phyloP scores from a whole-genome alignment of 2,329 filamentous ascomycete species.

The Hypoxylon sp. region DNA sequence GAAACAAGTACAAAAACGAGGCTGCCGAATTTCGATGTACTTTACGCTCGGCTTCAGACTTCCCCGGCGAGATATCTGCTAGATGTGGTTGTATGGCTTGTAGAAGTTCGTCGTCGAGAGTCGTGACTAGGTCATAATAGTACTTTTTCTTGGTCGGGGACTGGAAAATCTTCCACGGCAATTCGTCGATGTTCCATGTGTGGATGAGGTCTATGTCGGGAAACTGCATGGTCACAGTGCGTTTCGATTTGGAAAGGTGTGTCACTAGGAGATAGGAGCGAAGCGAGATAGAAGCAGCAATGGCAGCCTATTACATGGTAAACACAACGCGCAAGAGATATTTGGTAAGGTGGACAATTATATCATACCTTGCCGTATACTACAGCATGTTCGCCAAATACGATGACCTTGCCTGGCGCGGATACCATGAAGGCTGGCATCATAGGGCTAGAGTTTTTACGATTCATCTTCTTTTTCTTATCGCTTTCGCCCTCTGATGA shows the following conservation, averaged over 20 bases:
- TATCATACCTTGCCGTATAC: slow-evolving; percentile 87
- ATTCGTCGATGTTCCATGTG: slow-evolving; percentile 91
- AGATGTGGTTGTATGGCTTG: slow-evolving; percentile 86
- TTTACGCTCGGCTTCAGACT: slow-evolving; percentile 79
- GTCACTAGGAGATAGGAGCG: slow-evolving; percentile 97
- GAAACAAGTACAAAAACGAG: slow-evolving; percentile 92
- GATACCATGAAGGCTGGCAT: slow-evolving; percentile 97
- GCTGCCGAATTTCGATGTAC: slow-evolving; percentile 85
- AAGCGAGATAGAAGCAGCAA: slow-evolving; percentile 94
- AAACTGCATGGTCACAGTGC: slow-evolving; percentile 89
- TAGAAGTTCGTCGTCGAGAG: slow-evolving; percentile 85
- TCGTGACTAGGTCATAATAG: slow-evolving; percentile 90
- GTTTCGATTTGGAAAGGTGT: slow-evolving; percentile 89
- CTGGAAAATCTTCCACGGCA: slow-evolving; percentile 89
- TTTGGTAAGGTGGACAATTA: slow-evolving; percentile 6
- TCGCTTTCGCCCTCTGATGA: slow-evolving; percentile 50
- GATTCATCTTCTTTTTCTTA: slow-evolving; percentile 58
- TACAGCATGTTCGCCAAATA: slow-evolving; percentile 98
- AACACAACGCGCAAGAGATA: slow-evolving; percentile 20
- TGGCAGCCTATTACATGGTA: slow-evolving; percentile 74
- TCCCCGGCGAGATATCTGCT: slow-evolving; percentile 73
- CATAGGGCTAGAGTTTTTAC: slow-evolving; percentile 74
- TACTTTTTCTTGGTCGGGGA: slow-evolving; percentile 89
- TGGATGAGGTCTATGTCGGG: slow-evolving; percentile 91
- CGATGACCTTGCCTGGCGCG: slow-evolving; percentile 96